Percentiles rank a stretch among this genome's conserved stretches.
Conservation (phyloP, 768 basidiomycete species). For the Mycena floridula region DNA sequence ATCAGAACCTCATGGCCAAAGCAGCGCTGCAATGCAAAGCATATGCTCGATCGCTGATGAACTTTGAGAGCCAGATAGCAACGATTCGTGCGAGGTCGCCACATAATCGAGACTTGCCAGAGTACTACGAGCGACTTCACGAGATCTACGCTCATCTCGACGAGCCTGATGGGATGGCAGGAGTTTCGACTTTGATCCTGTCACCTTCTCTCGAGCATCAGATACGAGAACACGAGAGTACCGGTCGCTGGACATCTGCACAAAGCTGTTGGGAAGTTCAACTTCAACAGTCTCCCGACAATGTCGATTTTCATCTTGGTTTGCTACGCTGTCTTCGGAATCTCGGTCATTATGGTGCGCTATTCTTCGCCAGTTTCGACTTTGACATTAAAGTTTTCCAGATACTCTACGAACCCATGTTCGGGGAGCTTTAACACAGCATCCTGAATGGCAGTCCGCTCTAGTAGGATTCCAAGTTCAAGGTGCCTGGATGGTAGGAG, state of each 20-base stretch:
- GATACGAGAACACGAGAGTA: conserved; percentile 96
- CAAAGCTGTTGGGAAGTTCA: conserved; percentile 99
- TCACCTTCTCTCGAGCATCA: conserved; percentile 91
- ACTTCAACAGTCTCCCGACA: conserved; percentile 85
- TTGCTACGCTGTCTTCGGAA: conserved; percentile 87
- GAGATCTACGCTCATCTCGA: conserved; percentile 95
- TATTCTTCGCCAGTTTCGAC: neutral
- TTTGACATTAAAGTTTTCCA: conserved; percentile 21
- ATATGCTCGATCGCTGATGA: conserved; percentile 91
- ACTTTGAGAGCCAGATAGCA: conserved; percentile 81
- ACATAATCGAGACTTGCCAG: conserved; percentile 45
- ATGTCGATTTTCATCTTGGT: conserved; percentile 84
- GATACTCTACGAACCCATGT: conserved; percentile 96
- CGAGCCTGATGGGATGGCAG: conserved; percentile 99
- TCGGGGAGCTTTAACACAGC: conserved; percentile 77
- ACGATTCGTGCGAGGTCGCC: conserved; percentile 38
- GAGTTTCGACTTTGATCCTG: conserved; percentile 82
- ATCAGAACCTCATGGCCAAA: conserved; percentile 83
- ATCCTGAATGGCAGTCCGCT: conserved; percentile 75
- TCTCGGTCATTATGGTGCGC: conserved; percentile 92
- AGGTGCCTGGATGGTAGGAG: conserved; percentile 93
- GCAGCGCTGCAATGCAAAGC: conserved; percentile 94
- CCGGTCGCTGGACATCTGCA: conserved; percentile 94
- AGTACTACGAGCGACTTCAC: conserved; percentile 85
- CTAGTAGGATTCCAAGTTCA: conserved; percentile 86